These are phyloP conservation scores for Citrus trifoliata DNA, from an alignment of 345 rosid species.

Conservation along the genomic window DNA sequence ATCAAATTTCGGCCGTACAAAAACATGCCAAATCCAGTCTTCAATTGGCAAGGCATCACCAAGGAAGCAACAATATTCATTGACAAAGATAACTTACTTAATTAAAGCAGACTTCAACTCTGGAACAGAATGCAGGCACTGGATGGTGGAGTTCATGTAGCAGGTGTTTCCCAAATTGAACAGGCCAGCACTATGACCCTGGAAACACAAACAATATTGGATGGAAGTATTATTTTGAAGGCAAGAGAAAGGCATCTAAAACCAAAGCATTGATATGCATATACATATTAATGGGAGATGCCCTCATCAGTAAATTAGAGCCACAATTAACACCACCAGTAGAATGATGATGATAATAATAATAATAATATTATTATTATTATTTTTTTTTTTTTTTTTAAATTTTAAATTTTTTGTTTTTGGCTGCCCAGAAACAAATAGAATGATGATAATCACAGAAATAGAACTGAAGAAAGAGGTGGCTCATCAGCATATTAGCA, in stretches of 20 bases:
- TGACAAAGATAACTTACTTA: conserved; percentile 35
- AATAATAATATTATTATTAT: no score
- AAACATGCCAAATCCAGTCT: not conserved
- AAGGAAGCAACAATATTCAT: not conserved
- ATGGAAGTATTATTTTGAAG: conserved; percentile 3
- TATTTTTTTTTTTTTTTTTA: no score
- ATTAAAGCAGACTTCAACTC: conserved; percentile 85
- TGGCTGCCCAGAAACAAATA: no score
- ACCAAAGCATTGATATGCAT: not conserved
- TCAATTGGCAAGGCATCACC: not conserved
- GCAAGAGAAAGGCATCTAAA: not conserved
- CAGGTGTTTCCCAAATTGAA: conserved; percentile 95
- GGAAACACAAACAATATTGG: conserved; percentile 17
- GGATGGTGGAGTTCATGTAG: conserved; percentile 97
- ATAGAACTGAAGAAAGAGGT: not conserved
- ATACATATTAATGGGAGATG: not conserved
- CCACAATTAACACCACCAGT: no score
- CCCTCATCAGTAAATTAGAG: not conserved
- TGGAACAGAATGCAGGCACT: conserved; percentile 96
- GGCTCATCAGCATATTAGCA: not conserved
- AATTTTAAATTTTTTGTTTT: no score
- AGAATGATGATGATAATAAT: no score
- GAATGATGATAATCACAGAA: no score
- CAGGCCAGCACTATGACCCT: conserved; percentile 97
- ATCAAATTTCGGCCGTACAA: conserved; percentile 9